Percentiles rank a stretch among this genome's conserved stretches.
phyloP scores from a whole-genome alignment of 495 filamentous ascomycete genomes.

The Penicillium lagena region DNA sequence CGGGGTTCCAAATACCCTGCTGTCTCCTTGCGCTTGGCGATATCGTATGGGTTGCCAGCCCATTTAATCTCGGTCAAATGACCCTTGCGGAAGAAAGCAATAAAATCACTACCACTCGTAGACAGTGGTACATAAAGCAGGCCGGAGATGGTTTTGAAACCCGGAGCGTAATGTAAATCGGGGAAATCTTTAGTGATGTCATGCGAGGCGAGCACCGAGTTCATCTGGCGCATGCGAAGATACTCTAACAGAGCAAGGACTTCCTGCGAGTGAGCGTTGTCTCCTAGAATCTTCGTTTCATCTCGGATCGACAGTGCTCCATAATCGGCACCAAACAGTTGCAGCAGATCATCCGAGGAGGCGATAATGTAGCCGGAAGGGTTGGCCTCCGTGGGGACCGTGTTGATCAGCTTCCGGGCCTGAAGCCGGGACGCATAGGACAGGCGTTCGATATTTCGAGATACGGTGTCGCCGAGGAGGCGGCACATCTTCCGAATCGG shows the following conservation, averaged over 20 bases:
- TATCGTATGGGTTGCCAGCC: constrained; percentile 93
- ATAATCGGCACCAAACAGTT: constrained; percentile 83
- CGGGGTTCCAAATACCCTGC: constrained; percentile 28
- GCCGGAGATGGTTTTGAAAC: constrained; percentile 74
- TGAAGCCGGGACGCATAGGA: constrained; percentile 83
- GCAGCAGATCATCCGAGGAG: constrained; percentile 79
- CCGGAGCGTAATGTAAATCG: constrained; percentile 73
- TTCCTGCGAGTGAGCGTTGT: constrained; percentile 72
- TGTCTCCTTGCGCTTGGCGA: constrained; percentile 33
- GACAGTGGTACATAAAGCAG: constrained; percentile 80
- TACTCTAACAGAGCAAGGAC: constrained; percentile 83
- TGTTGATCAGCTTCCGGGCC: constrained; percentile 33
- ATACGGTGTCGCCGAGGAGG: constrained; percentile 81
- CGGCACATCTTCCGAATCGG: constrained; percentile 92
- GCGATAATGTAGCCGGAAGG: constrained; percentile 91
- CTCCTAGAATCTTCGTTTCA: constrained; percentile 82
- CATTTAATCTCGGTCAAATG: constrained; percentile 77
- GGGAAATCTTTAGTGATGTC: constrained; percentile 77
- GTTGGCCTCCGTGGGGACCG: constrained; percentile 69
- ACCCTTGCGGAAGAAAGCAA: constrained; percentile 82
- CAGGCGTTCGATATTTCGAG: constrained; percentile 81
- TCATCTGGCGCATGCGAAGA: constrained; percentile 66
- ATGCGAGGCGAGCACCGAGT: constrained; percentile 72
- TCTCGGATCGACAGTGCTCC: constrained; percentile 79
- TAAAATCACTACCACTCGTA: constrained; percentile 73